Conservation (phyloP, 441 rosid species). For the Dalechampia spathulata region DNA sequence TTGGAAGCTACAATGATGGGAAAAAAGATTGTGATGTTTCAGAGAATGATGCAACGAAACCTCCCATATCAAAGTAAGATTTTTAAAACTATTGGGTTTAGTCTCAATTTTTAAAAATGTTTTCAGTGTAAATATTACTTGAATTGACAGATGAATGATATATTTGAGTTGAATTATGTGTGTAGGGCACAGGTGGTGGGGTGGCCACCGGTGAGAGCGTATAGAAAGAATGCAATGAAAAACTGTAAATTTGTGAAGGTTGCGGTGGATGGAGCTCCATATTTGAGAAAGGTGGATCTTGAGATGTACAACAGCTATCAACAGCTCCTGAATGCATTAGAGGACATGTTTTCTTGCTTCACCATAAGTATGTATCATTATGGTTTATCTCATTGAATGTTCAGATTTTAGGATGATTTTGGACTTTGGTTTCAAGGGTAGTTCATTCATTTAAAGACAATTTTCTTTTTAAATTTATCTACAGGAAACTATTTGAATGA, state of each 20-base stretch:
- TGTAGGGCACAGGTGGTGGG: constrained; percentile 49
- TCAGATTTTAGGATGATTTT: background rate
- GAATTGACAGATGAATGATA: too few species aligned
- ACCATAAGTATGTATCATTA: constrained; percentile 31
- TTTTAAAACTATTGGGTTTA: background rate
- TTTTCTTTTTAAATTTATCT: too few species aligned
- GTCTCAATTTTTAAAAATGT: too few species aligned
- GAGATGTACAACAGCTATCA: constrained; percentile 31
- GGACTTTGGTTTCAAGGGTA: background rate
- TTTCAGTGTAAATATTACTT: too few species aligned
- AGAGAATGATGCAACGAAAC: constrained; percentile 18
- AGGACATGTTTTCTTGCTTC: constrained; percentile 38
- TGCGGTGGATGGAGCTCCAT: constrained; percentile 65
- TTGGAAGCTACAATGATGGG: constrained; percentile 8
- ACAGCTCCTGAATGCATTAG: constrained; percentile 34
- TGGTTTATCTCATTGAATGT: too few species aligned
- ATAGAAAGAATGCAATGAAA: constrained; percentile 30
- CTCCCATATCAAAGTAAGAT: constrained; percentile 33
- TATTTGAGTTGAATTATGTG: too few species aligned
- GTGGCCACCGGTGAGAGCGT: constrained; percentile 71
- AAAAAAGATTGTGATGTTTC: background rate
- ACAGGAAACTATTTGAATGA: constrained; percentile 34
- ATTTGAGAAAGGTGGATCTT: constrained; percentile 49
- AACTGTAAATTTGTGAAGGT: constrained; percentile 55
- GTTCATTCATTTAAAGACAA: too few species aligned